Percentiles rank a stretch among this genome's conserved stretches.
phyloP scores from a whole-genome alignment of 2,329 filamentous ascomycete genomes.

The Phaeophleospora eucalypticola region DNA sequence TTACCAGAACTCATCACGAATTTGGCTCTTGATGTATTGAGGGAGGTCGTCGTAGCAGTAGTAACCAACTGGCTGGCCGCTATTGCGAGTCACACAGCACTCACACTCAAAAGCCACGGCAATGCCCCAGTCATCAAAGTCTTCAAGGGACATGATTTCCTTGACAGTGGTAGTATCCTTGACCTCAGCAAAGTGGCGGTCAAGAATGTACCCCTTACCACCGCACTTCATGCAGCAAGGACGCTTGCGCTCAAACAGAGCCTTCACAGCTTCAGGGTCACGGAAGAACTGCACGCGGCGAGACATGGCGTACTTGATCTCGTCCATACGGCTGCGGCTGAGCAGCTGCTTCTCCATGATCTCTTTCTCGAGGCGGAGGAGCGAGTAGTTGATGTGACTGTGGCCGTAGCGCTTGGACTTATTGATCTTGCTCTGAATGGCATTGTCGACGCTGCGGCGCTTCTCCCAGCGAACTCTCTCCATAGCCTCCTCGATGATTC shows the following conservation, averaged over 20 bases:
- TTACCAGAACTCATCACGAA: not conserved
- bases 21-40: too few species aligned
- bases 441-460: not conserved
- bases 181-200: constrained; percentile 9
- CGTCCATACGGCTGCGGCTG: constrained; percentile 6
- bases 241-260: constrained; percentile 9
- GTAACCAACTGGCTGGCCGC: not conserved
- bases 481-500: not conserved
- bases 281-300: constrained; percentile 7
- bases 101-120: constrained; percentile 12
- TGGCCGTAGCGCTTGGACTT: constrained; percentile 1
- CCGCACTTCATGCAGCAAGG: constrained; percentile 10
- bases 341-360: constrained; percentile 11
- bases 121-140: constrained; percentile 11
- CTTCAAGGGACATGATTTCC: constrained; percentile 7
- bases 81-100: not conserved
- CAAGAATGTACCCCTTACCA: constrained; percentile 4
- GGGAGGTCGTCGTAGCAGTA: not conserved
- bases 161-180: not conserved
- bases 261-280: constrained; percentile 11
- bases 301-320: constrained; percentile 9
- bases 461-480: not conserved
- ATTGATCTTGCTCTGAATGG: constrained; percentile 8
- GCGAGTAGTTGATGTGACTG: not conserved
- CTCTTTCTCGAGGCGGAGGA: constrained; percentile 2